Percentiles rank a stretch among this genome's conserved stretches.
Evolutionary conservation across 371 early-diverging fungal genomes (phyloP).

Genomic region (Mortierella polycephala): DNA sequence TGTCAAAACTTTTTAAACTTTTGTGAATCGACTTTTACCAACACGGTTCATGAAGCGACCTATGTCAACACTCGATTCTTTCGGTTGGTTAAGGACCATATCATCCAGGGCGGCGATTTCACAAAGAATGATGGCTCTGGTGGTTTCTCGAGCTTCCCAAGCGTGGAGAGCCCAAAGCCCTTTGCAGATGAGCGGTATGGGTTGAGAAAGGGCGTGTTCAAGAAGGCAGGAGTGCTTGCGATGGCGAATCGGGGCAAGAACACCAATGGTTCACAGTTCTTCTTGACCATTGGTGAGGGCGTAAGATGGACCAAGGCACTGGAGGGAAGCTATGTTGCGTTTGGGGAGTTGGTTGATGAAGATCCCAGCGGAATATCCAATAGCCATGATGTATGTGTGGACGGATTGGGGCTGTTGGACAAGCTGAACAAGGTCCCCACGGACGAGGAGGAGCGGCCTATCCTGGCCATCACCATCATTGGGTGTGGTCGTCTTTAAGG

Average conservation of each 20-base stretch:
- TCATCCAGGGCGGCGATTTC: constrained; percentile 88
- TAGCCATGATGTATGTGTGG: constrained; percentile 19
- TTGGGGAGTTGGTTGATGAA: constrained; percentile 74
- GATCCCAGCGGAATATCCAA: constrained; percentile 6
- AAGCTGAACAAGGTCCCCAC: constrained; percentile 58
- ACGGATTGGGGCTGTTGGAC: constrained; percentile 57
- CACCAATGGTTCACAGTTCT: constrained; percentile 88
- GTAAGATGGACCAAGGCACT: constrained; percentile 65
- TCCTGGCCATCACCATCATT: constrained; percentile 54
- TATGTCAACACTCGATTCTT: constrained; percentile 61
- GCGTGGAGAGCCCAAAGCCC: constrained; percentile 44
- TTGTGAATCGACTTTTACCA: constrained; percentile 32
- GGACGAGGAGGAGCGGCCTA: constrained; percentile 55
- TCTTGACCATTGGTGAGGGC: constrained; percentile 71
- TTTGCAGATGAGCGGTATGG: constrained; percentile 71
- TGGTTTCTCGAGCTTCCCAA: constrained; percentile 72
- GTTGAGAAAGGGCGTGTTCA: constrained; percentile 65
- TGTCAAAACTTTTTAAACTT: constrained; percentile 68
- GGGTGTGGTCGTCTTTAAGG: constrained; percentile 53
- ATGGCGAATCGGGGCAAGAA: constrained; percentile 93
- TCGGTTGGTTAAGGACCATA: constrained; percentile 70
- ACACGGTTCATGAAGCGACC: constrained; percentile 40
- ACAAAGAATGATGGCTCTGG: constrained; percentile 83
- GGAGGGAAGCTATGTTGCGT: constrained; percentile 83
- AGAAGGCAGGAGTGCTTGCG: constrained; percentile 64